Evolutionary conservation across 257 asterid species (phyloP), one percentile per base, ranked within the genome.

Genomic region (Hygrophila difformis): DNA sequence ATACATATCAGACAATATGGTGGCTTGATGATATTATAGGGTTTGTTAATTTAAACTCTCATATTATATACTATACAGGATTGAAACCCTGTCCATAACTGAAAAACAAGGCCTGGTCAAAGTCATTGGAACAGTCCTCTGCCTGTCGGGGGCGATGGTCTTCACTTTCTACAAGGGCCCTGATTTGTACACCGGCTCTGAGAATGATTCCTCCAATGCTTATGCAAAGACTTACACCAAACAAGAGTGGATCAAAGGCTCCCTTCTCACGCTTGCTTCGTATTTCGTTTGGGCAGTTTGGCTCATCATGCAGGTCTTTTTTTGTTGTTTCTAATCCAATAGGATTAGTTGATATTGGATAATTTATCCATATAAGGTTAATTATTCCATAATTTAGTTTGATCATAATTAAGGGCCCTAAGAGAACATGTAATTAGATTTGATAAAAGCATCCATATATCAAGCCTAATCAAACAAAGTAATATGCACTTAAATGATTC

Each of bases 131-230:
- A 40, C 82, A 0, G 6, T 53, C 12, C 18, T 75, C 3, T 57
- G 82, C 38, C 53, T 72, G 0, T 61, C 71, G 0, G 84, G 93
- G 7, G 93, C 87, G n/a, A n/a, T n/a, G n/a, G n/a, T n/a, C n/a
- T n/a, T n/a, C n/a, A n/a, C n/a, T n/a, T n/a, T n/a, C n/a, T 2
- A 62, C 12, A 81, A 77, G 49, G 93, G 88, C 13, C 88, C 82
- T 51, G 19, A 65, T 20, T 2, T 78, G 5, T 59, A 71, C 23
- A 58, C 68, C 14, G 56, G 46, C 16, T 37, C 53, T 15, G 26
- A 39, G 6, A 62, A 33, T 12, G 61, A 65, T 46, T 23, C 33
- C n/a, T 47, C 24, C 6, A 53, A 60, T 8, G 15, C 46, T 17
- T 22, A 40, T n/a, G 53, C 55, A 34, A 60, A 46, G 21, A 34